phyloP scores from a whole-genome alignment of 371 early-diverging fungal species.

The Mortierella sp. region DNA sequence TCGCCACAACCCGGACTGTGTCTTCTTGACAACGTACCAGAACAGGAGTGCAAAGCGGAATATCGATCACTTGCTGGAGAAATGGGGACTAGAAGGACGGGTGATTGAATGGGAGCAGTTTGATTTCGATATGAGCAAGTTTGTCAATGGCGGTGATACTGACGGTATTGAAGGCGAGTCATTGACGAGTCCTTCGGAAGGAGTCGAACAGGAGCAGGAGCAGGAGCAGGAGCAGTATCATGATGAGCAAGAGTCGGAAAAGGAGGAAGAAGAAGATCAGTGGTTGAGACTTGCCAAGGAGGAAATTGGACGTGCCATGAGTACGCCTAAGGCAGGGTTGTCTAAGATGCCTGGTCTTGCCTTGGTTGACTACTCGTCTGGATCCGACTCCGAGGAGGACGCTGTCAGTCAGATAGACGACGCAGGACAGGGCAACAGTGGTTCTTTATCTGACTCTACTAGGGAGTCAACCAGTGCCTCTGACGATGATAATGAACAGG shows the following conservation, averaged over 20 bases:
- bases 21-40: conserved; percentile 69
- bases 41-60: conserved; percentile 71
- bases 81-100: conserved; percentile 64
- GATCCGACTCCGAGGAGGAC: conserved; percentile 28
- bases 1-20: conserved; percentile 64
- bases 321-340: neutral
- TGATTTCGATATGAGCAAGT: conserved; percentile 63
- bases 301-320: conserved; percentile 16
- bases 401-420: neutral
- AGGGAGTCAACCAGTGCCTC: neutral
- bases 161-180: conserved; percentile 31
- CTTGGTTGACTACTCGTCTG: conserved; percentile 50
- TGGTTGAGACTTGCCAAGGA: conserved; percentile 19
- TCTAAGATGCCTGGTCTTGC: neutral
- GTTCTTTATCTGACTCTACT: neutral
- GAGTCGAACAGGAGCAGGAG: conserved; percentile 41
- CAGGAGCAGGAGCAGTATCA: conserved; percentile 23
- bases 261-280: conserved; percentile 9
- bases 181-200: neutral
- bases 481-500: neutral
- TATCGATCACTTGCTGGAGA: conserved; percentile 66
- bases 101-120: conserved; percentile 62
- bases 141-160: conserved; percentile 30
- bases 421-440: neutral
- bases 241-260: neutral